Percentiles rank a stretch among this genome's conserved stretches.
Evolutionary conservation across 2,329 filamentous ascomycete species (phyloP).

Genomic region (Chaetomium strumarium): DNA sequence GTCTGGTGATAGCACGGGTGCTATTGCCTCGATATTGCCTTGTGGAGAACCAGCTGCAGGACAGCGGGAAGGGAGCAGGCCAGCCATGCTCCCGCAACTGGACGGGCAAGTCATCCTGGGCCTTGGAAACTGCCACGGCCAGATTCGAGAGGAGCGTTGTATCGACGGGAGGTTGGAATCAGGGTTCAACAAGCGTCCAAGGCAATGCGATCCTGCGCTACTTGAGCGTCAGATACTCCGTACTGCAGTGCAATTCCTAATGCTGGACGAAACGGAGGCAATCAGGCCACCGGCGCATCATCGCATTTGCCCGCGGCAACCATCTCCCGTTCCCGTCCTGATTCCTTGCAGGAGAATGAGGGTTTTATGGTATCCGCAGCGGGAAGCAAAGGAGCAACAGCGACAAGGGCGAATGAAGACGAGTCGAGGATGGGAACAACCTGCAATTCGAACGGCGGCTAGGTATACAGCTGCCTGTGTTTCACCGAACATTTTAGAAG

Average conservation of each 20-base stretch:
- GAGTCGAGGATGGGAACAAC: background rate
- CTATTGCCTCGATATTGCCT: background rate
- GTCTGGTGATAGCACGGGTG: background rate
- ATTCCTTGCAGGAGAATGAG: background rate
- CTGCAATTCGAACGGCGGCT: slow-evolving; percentile 5
- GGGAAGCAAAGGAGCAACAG: no score
- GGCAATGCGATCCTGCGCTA: background rate
- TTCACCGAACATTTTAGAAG: slow-evolving; percentile 15
- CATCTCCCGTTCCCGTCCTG: background rate
- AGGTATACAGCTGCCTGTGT: slow-evolving; percentile 12
- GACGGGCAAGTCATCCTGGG: background rate
- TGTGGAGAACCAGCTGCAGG: slow-evolving; percentile 5
- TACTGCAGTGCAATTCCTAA: slow-evolving; percentile 19
- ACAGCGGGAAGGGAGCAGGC: slow-evolving; percentile 2
- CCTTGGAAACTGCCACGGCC: background rate
- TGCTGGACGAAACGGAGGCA: background rate
- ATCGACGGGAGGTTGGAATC: slow-evolving; percentile 1
- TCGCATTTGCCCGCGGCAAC: background rate
- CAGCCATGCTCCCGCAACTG: background rate
- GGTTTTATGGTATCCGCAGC: no score
- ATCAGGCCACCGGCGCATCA: slow-evolving; percentile 2
- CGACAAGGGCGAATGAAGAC: background rate
- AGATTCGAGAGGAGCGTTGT: slow-evolving; percentile 5
- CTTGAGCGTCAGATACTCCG: no score
- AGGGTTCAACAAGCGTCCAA: background rate